These are phyloP conservation scores for Tuber calosporum DNA, from an alignment of 495 filamentous ascomycete genomes.

Conservation along the genomic window DNA sequence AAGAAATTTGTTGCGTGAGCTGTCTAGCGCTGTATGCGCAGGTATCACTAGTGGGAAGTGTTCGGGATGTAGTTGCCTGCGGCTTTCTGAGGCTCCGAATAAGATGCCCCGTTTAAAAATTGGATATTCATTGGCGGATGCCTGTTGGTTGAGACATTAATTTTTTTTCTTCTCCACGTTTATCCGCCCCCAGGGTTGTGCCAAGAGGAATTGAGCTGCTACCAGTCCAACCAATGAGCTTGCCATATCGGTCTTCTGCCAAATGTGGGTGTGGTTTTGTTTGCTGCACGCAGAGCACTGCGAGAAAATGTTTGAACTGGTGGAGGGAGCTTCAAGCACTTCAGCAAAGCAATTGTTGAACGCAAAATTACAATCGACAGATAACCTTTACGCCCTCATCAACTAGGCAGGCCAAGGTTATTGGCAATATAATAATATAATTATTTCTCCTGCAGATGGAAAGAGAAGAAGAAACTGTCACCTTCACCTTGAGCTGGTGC, in stretches of 20 bases:
- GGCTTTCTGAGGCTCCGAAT: neutral
- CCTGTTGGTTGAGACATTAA: constrained; percentile 31
- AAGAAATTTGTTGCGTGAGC: neutral
- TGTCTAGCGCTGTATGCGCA: constrained; percentile 5
- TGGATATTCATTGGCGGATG: constrained; percentile 25
- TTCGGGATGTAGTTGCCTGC: neutral
- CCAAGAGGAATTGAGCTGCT: constrained; percentile 13
- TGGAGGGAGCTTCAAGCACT: neutral
- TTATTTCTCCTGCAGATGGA: neutral
- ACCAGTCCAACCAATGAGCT: neutral
- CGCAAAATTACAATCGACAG: neutral
- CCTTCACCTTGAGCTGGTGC: neutral
- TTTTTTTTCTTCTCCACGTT: constrained; percentile 27
- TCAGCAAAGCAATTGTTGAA: neutral
- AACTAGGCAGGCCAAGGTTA: neutral
- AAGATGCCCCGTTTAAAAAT: neutral
- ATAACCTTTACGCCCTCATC: neutral
- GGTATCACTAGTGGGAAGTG: neutral
- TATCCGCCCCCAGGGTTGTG: constrained; percentile 28
- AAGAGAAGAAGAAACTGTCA: neutral
- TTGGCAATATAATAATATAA: neutral
- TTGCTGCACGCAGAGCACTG: constrained; percentile 17
- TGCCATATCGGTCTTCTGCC: neutral
- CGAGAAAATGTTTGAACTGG: neutral
- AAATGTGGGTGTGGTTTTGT: constrained; percentile 19